Percentiles rank a stretch among this genome's conserved stretches.
These are phyloP conservation scores for Sporothrix phasma DNA, from an alignment of 2,329 filamentous ascomycete genomes.

Conservation along the genomic window DNA sequence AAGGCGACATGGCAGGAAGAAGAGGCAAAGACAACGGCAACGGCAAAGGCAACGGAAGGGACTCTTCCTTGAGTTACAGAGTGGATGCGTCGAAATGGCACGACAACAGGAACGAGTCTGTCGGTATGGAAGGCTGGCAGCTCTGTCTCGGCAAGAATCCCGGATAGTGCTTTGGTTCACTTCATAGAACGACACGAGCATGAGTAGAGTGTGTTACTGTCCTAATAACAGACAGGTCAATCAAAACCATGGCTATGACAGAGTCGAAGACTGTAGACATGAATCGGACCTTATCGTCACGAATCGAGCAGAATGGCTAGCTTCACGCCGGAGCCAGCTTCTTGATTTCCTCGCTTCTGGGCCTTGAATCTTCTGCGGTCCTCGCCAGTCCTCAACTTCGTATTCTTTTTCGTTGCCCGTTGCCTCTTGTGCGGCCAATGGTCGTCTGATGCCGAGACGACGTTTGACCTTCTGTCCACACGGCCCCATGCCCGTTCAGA, in stretches of 20 bases:
- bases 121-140: background rate
- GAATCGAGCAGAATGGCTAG: too few relatives aligned
- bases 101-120: background rate
- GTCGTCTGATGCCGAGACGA: too few relatives aligned
- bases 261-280: too few relatives aligned
- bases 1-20: background rate
- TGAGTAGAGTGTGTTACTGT: too few relatives aligned
- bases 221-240: too few relatives aligned
- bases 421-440: background rate
- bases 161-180: background rate
- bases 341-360: too few relatives aligned
- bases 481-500: background rate
- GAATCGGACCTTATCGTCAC: too few relatives aligned
- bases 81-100: background rate
- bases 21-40: background rate
- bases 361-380: too few relatives aligned
- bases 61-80: too few relatives aligned
- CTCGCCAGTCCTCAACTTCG: background rate
- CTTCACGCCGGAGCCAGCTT: too few relatives aligned
- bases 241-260: too few relatives aligned
- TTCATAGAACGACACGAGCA: background rate
- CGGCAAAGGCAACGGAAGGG: too few relatives aligned
- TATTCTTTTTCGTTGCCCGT: background rate
- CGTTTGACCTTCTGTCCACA: background rate
- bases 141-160: background rate